These are phyloP conservation scores for Neopestalotiopsis sp. DNA, from an alignment of 2,329 filamentous ascomycete species.

Conservation along the genomic window DNA sequence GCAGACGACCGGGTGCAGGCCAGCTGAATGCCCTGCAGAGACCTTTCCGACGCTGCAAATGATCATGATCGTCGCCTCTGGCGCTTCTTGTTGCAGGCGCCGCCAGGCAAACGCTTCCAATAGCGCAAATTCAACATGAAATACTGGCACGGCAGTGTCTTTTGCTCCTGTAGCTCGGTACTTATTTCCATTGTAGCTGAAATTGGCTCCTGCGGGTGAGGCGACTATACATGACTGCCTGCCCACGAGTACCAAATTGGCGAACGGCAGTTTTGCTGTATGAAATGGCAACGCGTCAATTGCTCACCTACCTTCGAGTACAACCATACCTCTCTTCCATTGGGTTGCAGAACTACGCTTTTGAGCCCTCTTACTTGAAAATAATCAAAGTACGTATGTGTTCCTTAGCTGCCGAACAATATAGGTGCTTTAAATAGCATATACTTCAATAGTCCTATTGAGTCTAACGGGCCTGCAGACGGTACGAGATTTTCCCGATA, in stretches of 20 bases:
- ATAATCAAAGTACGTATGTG: not conserved
- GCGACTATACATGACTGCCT: not conserved
- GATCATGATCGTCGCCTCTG: not conserved
- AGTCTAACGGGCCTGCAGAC: not conserved
- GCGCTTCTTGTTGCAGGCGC: not conserved
- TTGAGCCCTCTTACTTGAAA: not conserved
- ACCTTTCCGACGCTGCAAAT: not conserved
- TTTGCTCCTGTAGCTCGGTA: not conserved
- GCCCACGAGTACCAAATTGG: not conserved
- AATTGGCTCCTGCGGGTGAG: not conserved
- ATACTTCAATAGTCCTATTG: not conserved
- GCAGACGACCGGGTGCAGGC: not conserved
- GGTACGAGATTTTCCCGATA: not conserved
- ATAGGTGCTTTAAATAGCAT: not conserved
- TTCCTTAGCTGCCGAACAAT: not conserved
- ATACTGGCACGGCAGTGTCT: not conserved
- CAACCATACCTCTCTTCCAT: not conserved
- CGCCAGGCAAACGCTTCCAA: not conserved
- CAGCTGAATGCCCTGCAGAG: constrained; percentile 2
- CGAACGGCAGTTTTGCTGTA: not conserved
- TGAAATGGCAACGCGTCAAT: not conserved
- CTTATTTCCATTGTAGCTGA: not conserved
- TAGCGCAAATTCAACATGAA: not conserved
- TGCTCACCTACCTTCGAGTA: not conserved
- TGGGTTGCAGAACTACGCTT: not conserved